phyloP scores from a whole-genome alignment of 1,284 basidiomycete genomes.

The Trichosporon inkin region DNA sequence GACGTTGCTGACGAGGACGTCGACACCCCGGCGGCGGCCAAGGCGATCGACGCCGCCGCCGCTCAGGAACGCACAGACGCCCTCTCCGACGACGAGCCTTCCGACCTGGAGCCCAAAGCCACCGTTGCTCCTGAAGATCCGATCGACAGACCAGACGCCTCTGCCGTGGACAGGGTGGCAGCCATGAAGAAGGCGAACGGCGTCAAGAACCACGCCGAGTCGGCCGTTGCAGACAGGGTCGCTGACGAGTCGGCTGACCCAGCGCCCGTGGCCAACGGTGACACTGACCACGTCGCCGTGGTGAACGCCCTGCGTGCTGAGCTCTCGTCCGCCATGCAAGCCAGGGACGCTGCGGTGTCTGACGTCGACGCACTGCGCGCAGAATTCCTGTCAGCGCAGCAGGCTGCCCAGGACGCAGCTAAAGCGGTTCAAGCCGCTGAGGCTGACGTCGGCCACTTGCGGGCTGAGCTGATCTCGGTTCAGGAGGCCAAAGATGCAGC shows the following conservation, averaged over 20 bases:
- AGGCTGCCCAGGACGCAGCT: background rate
- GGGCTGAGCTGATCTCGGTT: background rate
- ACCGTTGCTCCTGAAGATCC: background rate
- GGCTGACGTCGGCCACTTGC: background rate
- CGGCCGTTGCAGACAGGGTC: background rate
- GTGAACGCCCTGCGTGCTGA: constrained; percentile 3
- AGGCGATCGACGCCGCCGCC: constrained; percentile 5
- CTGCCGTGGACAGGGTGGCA: background rate
- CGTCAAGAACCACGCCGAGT: background rate
- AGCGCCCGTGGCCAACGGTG: background rate
- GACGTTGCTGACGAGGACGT: background rate
- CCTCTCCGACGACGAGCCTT: background rate
- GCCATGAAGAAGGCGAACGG: background rate
- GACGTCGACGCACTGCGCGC: background rate
- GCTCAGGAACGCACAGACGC: background rate
- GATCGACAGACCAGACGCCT: no score
- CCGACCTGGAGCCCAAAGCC: background rate
- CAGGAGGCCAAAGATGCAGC: constrained; percentile 1
- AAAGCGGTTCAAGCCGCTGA: constrained; percentile 9
- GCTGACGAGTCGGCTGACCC: background rate
- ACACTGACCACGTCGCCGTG: background rate
- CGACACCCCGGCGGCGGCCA: background rate
- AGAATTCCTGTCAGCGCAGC: background rate
- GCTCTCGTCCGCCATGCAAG: background rate
- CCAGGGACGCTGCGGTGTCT: background rate